Conservation (phyloP, 2,329 filamentous ascomycete species). For the Sordariomycetes sp. region DNA sequence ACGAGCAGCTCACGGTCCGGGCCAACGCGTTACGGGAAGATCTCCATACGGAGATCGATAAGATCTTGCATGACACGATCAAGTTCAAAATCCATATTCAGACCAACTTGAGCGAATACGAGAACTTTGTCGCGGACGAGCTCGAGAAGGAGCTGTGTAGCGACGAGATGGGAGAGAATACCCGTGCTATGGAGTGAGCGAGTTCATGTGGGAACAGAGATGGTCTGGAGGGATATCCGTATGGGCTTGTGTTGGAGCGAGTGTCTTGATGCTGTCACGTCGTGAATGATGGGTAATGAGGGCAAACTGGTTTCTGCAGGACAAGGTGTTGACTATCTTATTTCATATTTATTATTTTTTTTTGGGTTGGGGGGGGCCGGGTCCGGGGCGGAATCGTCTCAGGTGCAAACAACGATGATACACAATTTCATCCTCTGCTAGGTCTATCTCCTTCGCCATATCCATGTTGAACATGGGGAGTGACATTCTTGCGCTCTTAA, state of each 20-base stretch:
- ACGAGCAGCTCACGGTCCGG: slow-evolving; percentile 80
- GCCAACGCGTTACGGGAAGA: slow-evolving; percentile 84
- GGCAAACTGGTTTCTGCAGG: no score
- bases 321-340: no score
- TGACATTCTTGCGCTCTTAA: no score
- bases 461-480: no score
- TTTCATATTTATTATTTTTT: no score
- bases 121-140: slow-evolving; percentile 85
- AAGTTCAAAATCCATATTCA: slow-evolving; percentile 98
- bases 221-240: not conserved
- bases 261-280: not conserved
- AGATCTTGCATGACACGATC: slow-evolving; percentile 92
- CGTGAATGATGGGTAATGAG: not conserved
- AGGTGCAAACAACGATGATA: no score
- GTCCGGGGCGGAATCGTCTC: no score
- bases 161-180: slow-evolving; percentile 43
- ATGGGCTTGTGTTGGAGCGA: not conserved
- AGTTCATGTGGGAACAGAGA: slow-evolving; percentile 4
- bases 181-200: slow-evolving; percentile 30
- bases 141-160: slow-evolving; percentile 73
- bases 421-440: no score
- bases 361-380: no score
- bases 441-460: no score
- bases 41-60: slow-evolving; percentile 92
- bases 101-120: slow-evolving; percentile 84